phyloP scores from a whole-genome alignment of 495 filamentous ascomycete genomes.

The Talaromyces ruber region DNA sequence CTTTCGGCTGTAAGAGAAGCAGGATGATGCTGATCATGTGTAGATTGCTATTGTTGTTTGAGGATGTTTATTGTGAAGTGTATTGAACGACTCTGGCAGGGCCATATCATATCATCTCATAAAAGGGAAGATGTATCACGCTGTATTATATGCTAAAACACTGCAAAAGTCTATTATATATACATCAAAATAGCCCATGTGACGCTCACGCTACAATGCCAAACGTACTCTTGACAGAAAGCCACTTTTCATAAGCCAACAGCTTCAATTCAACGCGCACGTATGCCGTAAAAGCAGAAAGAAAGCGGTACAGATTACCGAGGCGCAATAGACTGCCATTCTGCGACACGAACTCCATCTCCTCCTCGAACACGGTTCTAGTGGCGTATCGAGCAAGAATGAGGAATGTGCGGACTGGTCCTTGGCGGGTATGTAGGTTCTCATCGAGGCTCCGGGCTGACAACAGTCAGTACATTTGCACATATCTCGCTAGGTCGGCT shows the following conservation, averaged over 20 bases:
- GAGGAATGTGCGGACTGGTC: slow-evolving; percentile 80
- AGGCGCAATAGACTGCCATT: slow-evolving; percentile 48
- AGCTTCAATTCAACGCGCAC: slow-evolving; percentile 58
- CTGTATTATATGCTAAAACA: neutral
- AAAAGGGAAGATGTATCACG: neutral
- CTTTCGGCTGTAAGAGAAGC: neutral
- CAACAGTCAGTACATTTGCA: neutral
- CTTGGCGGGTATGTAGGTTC: slow-evolving; percentile 80
- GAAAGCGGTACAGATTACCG: slow-evolving; percentile 45
- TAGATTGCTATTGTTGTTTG: neutral
- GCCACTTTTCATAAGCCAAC: slow-evolving; percentile 47
- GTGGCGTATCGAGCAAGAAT: slow-evolving; percentile 93
- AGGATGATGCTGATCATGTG: neutral
- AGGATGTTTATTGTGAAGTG: neutral
- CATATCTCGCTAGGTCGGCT: neutral
- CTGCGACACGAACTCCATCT: slow-evolving; percentile 59
- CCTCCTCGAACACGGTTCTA: slow-evolving; percentile 79
- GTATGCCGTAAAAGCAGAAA: slow-evolving; percentile 49
- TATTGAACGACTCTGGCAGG: neutral
- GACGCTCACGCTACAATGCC: slow-evolving; percentile 8
- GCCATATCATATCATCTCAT: neutral
- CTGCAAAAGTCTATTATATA: neutral
- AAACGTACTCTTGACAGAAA: slow-evolving; percentile 38
- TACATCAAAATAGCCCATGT: neutral
- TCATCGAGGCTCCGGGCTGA: slow-evolving; percentile 83